Evolutionary conservation across 148 eudicot genomes (phyloP).

Genomic region (Vaccinium corymbosum): DNA sequence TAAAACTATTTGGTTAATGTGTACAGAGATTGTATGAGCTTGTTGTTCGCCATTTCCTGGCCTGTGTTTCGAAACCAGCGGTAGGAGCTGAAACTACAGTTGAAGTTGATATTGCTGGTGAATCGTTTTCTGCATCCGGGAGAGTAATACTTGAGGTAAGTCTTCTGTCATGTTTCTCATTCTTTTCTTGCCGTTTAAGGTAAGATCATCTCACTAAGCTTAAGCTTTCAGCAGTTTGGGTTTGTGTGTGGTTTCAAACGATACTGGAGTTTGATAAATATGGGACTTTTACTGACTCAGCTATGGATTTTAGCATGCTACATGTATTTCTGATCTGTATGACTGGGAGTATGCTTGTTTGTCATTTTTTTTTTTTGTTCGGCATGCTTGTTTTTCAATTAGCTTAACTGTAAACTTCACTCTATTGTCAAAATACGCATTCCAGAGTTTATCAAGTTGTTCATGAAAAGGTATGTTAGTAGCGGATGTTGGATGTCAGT

Average conservation of each 20-base stretch:
- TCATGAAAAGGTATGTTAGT: background rate
- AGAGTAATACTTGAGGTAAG: slow-evolving; percentile 79
- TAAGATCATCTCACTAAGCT: background rate
- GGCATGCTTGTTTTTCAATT: background rate
- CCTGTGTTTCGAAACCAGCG: slow-evolving; percentile 99
- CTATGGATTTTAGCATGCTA: background rate
- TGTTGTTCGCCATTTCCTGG: slow-evolving; percentile 96
- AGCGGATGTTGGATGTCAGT: background rate
- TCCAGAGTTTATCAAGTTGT: background rate
- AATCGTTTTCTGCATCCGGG: slow-evolving; percentile 76
- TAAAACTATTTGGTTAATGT: slow-evolving; percentile 1
- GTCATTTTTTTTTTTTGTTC: background rate
- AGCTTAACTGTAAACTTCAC: background rate
- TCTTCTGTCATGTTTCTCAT: slow-evolving; percentile 5
- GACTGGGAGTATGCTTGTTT: background rate
- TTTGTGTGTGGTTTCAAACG: background rate
- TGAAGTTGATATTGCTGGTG: slow-evolving; percentile 88
- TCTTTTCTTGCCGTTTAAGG: background rate
- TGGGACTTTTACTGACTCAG: background rate
- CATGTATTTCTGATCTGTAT: background rate
- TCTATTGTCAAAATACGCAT: background rate
- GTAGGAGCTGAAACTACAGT: slow-evolving; percentile 94
- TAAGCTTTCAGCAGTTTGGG: background rate
- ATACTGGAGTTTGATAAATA: background rate
- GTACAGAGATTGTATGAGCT: slow-evolving; percentile 82